Conservation (phyloP, 2,329 filamentous ascomycete genomes). For the Fonsecaea erecta region DNA sequence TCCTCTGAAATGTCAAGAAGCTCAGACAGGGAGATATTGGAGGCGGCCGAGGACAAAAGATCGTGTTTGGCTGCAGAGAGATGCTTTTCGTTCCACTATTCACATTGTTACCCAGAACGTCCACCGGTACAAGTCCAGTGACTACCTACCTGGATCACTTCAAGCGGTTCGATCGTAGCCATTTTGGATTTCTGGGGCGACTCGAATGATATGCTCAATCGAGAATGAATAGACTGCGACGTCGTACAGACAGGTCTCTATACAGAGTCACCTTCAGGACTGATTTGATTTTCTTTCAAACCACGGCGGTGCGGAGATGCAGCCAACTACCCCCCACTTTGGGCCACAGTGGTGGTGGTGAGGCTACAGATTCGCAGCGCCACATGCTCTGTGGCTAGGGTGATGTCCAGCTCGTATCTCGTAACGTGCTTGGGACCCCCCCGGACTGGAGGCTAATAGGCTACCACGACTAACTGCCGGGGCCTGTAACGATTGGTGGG, state of each 20-base stretch:
- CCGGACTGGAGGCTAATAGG: not conserved
- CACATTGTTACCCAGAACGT: not conserved
- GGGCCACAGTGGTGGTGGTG: too few relatives aligned
- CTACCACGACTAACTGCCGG: not conserved
- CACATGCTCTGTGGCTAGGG: not conserved
- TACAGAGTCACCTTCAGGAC: not conserved
- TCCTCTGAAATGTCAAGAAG: slow-evolving; percentile 61
- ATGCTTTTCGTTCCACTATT: slow-evolving; percentile 63
- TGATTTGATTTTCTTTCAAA: not conserved
- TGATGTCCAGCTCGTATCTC: slow-evolving; percentile 11
- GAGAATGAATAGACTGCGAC: not conserved
- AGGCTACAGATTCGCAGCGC: too few relatives aligned
- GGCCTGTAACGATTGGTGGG: slow-evolving; percentile 7
- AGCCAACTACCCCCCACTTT: not conserved
- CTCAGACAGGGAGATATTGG: slow-evolving; percentile 73
- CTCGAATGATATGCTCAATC: not conserved
- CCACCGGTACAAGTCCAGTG: not conserved
- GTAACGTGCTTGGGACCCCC: slow-evolving; percentile 5
- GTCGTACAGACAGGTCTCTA: not conserved
- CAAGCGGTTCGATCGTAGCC: not conserved
- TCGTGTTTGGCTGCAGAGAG: slow-evolving; percentile 64
- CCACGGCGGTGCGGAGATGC: slow-evolving; percentile 20
- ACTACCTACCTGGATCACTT: slow-evolving; percentile 20
- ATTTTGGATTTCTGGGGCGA: not conserved
- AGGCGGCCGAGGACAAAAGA: slow-evolving; percentile 78